phyloP scores from a whole-genome alignment of 208 protist genomes.

The Wallacemonas sp. region DNA sequence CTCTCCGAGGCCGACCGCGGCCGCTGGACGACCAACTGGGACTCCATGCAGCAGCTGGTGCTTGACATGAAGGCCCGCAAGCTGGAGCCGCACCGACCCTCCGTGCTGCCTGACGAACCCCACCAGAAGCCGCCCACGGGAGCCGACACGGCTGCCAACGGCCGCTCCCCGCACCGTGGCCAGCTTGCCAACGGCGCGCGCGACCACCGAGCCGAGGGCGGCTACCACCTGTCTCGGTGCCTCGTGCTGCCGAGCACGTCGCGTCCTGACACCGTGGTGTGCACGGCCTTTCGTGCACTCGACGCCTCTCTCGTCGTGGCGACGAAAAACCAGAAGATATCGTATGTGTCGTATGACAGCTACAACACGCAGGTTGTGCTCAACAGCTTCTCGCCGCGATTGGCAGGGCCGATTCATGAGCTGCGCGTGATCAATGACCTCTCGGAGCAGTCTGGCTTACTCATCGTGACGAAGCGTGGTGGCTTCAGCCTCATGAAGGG shows the following conservation, averaged over 20 bases:
- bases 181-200: neutral
- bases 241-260: constrained; percentile 58
- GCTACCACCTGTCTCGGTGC: constrained; percentile 35
- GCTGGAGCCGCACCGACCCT: constrained; percentile 33
- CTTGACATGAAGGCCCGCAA: constrained; percentile 70
- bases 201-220: neutral
- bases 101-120: neutral
- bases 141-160: neutral
- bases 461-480: constrained; percentile 75
- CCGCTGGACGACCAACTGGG: constrained; percentile 68
- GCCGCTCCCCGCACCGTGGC: neutral
- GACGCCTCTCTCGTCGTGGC: constrained; percentile 77
- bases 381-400: constrained; percentile 58
- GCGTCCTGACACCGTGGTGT: constrained; percentile 61
- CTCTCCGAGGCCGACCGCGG: constrained; percentile 76
- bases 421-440: constrained; percentile 83
- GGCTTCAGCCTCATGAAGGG: constrained; percentile 74
- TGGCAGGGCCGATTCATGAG: constrained; percentile 64
- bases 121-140: too few species aligned
- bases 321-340: constrained; percentile 64
- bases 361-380: constrained; percentile 60
- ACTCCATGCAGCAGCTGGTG: constrained; percentile 81
- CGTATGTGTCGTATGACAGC: constrained; percentile 76
- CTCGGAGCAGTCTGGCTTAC: constrained; percentile 76
- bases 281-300: constrained; percentile 60